phyloP scores from a whole-genome alignment of 805 yeast genomes.

The Metschnikowia corniflorae region DNA sequence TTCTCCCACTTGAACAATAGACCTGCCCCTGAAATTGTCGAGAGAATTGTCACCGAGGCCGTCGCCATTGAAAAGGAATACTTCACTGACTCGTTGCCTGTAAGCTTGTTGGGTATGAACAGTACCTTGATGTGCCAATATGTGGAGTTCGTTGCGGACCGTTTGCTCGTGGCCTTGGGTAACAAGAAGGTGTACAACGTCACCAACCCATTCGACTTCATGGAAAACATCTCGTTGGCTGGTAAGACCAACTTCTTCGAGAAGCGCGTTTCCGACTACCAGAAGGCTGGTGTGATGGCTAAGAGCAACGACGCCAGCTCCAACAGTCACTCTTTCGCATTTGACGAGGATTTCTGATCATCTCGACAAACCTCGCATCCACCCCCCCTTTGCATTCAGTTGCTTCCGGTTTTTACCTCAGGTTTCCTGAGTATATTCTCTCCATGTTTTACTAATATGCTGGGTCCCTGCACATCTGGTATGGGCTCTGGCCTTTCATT shows the following conservation, averaged over 20 bases:
- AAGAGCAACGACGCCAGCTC: slow-evolving; percentile 49
- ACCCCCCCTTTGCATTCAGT: not conserved
- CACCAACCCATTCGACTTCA: slow-evolving; percentile 93
- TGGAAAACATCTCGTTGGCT: slow-evolving; percentile 97
- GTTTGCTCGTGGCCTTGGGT: slow-evolving; percentile 87
- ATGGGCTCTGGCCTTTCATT: slow-evolving; percentile 15
- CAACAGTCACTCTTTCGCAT: slow-evolving; percentile 59
- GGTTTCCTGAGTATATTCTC: slow-evolving; percentile 5
- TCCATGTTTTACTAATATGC: slow-evolving; percentile 10
- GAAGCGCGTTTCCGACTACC: slow-evolving; percentile 98
- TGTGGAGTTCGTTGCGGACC: slow-evolving; percentile 96
- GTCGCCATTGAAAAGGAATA: slow-evolving; percentile 81
- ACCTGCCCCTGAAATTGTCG: slow-evolving; percentile 76
- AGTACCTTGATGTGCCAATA: slow-evolving; percentile 92
- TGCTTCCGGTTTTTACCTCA: slow-evolving; percentile 2
- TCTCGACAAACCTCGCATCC: too few relatives aligned
- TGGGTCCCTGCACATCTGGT: slow-evolving; percentile 16
- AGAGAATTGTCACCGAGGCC: slow-evolving; percentile 89
- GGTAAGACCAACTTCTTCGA: slow-evolving; percentile 99
- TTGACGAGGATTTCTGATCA: slow-evolving; percentile 89
- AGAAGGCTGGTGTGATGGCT: slow-evolving; percentile 99
- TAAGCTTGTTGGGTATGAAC: slow-evolving; percentile 92
- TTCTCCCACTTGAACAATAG: slow-evolving; percentile 90
- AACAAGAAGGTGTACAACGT: slow-evolving; percentile 84
- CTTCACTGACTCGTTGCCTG: slow-evolving; percentile 80